A percentile compares a stretch with the other conserved stretches of the same genome.
Conservation (phyloP, 768 basidiomycete species). For the Chalciporus chontae region DNA sequence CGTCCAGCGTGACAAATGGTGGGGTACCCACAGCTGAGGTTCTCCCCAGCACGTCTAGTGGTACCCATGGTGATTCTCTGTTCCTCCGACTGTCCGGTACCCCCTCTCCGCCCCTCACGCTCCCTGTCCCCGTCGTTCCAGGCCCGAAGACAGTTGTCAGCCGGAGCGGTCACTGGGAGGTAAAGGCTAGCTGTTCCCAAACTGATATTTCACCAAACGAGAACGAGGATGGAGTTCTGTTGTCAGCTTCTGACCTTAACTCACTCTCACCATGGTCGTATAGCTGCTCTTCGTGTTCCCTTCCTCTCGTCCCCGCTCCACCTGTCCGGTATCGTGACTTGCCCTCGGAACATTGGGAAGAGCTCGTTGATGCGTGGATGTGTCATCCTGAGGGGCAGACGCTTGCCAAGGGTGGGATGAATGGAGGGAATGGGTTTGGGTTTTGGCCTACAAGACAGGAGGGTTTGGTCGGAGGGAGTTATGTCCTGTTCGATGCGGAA, state of each 20-base stretch:
- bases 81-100: constrained; percentile 58
- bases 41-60: constrained; percentile 41
- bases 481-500: constrained; percentile 71
- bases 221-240: constrained; percentile 40
- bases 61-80: constrained; percentile 48
- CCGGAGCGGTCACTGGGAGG: constrained; percentile 61
- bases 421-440: constrained; percentile 35
- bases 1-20: constrained; percentile 31
- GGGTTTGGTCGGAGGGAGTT: constrained; percentile 87
- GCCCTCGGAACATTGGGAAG: constrained; percentile 96
- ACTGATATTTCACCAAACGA: constrained; percentile 15
- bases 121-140: constrained; percentile 53
- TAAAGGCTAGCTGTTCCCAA: constrained; percentile 52
- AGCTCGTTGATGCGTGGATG: constrained; percentile 98
- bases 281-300: constrained; percentile 75
- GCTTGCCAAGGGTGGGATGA: constrained; percentile 51
- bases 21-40: constrained; percentile 60
- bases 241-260: constrained; percentile 67
- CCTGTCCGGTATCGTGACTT: constrained; percentile 71
- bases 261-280: constrained; percentile 58
- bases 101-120: constrained; percentile 53
- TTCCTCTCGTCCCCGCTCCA: constrained; percentile 58
- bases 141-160: constrained; percentile 60
- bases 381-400: constrained; percentile 85
- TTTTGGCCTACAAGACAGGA: constrained; percentile 76